Base-by-base conservation (phyloP, 2,329 filamentous ascomycete genomes). In the Calonectria pseudoturangicola region DNA sequence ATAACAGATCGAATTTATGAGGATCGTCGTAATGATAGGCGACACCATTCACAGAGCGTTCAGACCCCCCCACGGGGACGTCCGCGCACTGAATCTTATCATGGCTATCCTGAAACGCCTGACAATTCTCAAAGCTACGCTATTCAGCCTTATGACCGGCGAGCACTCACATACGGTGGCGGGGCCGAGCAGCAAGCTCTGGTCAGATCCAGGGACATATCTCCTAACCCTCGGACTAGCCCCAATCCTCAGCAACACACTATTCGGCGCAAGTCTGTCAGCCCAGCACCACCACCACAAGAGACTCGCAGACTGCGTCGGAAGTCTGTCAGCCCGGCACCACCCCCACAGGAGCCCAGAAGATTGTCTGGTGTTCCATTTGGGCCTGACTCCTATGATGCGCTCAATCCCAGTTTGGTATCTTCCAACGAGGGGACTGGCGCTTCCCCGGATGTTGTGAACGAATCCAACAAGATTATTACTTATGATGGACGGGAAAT, bases 291-390 rank as follows among this genome's bases (percentile, higher is more conserved):
- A 3, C 54, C 54, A 75, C 82, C 88, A 76, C 88, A 90, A 74
- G 90, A 89, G 41, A 91, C 92, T 73, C 88, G 86, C 72, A 91
- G 94, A 41, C 16, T 60, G 21, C 54, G 54, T 41, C 54, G 54
- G 66, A 96, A 96, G 82, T 95, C 93, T 1, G 90, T 95, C 39
- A 95, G 93, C 77, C 93, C 94, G 2, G 89, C 90, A 1, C 93
- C 93, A 74, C 89, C 82, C 27, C 87, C 82, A 45, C 82, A 84
- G 66, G 87, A 85, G 58, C 82, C 85, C 58, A 87, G 90, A 71
- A 85, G 89, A 63, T 78, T 90, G 6, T 93, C 92, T 2, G 89
- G 88, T 18, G 84, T 93, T 4, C 93, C 93, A 0, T 96, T 95
- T 78, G 91, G 92, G 0, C 94, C 94, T 0, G 94, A 96, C 80